Conservation (phyloP, 2,329 filamentous ascomycete species). For the Didymella keratinophila region DNA sequence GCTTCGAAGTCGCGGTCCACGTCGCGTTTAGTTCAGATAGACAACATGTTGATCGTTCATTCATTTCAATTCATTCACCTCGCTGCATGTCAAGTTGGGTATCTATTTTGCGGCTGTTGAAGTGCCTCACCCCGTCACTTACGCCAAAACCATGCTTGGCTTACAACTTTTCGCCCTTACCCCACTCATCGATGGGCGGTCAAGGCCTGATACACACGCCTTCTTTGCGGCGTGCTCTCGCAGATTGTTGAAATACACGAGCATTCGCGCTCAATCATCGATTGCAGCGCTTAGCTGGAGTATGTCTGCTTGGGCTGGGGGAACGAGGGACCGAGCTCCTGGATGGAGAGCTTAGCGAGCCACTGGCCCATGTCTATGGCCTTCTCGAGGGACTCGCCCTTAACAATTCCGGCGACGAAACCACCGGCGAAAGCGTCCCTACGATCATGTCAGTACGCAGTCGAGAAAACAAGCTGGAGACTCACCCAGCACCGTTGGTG, state of each 20-base stretch:
- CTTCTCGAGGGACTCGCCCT: slow-evolving; percentile 80
- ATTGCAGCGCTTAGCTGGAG: slow-evolving; percentile 42
- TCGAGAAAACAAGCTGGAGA: slow-evolving; percentile 8
- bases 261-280: slow-evolving; percentile 42
- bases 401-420: slow-evolving; percentile 86
- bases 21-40: too few species aligned
- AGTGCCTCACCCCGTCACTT: slow-evolving; percentile 22
- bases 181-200: background rate
- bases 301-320: slow-evolving; percentile 54
- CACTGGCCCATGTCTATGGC: slow-evolving; percentile 93
- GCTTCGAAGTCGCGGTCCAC: too few species aligned
- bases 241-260: slow-evolving; percentile 54
- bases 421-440: slow-evolving; percentile 96
- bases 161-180: slow-evolving; percentile 7
- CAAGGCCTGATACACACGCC: slow-evolving; percentile 19
- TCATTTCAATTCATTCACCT: slow-evolving; percentile 6
- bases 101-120: slow-evolving; percentile 34
- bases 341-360: slow-evolving; percentile 92
- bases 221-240: slow-evolving; percentile 27
- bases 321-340: slow-evolving; percentile 92
- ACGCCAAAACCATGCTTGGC: slow-evolving; percentile 19
- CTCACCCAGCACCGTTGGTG: slow-evolving; percentile 87
- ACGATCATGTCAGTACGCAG: slow-evolving; percentile 27
- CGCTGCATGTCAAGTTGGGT: slow-evolving; percentile 22
- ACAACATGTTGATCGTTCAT: too few species aligned